These are phyloP conservation scores for Fusarium tuaranense DNA, from an alignment of 2,329 filamentous ascomycete genomes.

Conservation along the genomic window DNA sequence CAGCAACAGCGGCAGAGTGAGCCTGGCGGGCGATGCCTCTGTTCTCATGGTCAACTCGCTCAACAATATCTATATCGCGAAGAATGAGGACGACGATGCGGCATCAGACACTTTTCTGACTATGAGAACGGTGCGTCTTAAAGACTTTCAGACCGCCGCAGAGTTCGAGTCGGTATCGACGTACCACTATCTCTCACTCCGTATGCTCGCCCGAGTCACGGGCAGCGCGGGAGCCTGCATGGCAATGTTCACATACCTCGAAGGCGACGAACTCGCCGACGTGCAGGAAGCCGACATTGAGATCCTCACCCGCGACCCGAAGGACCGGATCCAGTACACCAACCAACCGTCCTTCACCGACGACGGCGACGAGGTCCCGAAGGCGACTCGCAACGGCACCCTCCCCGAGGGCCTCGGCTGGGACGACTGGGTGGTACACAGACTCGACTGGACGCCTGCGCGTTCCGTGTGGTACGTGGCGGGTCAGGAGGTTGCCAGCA, in stretches of 20 bases:
- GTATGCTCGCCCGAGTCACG: conserved; percentile 63
- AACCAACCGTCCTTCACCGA: conserved; percentile 68
- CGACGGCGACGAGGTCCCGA: conserved; percentile 56
- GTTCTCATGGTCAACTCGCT: conserved; percentile 56
- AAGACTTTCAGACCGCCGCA: conserved; percentile 59
- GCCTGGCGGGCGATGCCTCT: conserved; percentile 42
- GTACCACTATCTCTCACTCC: conserved; percentile 52
- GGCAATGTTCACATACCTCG: conserved; percentile 65
- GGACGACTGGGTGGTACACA: conserved; percentile 68
- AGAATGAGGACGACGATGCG: conserved; percentile 51
- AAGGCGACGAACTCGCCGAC: conserved; percentile 48
- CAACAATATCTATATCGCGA: conserved; percentile 61
- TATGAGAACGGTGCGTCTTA: conserved; percentile 59
- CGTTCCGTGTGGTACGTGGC: conserved; percentile 68
- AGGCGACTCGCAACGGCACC: conserved; percentile 61
- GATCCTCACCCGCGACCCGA: conserved; percentile 61
- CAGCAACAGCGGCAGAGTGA: conserved; percentile 47
- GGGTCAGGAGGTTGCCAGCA: conserved; percentile 61
- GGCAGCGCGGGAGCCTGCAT: conserved; percentile 62
- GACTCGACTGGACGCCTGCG: conserved; percentile 69
- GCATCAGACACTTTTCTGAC: conserved; percentile 57
- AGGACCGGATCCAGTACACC: conserved; percentile 64
- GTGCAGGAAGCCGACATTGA: conserved; percentile 67
- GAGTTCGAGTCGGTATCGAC: conserved; percentile 57
- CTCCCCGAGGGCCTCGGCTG: conserved; percentile 58